Base-by-base conservation (phyloP, 306 rosid genomes). In the Chamaecrista fasciculata region DNA sequence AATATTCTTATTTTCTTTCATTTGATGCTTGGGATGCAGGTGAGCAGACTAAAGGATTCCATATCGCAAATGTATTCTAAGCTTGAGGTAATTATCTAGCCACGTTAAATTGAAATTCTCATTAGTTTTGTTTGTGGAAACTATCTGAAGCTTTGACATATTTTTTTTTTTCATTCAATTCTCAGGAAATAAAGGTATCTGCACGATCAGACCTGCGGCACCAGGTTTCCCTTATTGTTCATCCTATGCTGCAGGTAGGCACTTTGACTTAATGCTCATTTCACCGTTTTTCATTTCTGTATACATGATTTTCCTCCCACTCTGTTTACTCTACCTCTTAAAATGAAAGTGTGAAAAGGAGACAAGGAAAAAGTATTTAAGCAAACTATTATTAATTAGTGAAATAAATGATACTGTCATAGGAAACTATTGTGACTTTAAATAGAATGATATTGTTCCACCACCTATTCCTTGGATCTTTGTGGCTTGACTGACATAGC, bases 241-340 rank as follows among this genome's bases (percentile, higher is more conserved):
- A 92, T 55, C 99, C 99, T 52, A 94, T 94, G 97, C 97, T 84
- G 84, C 99, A 94, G 97, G 99, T 91, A 66, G 64, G 67, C 65
- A 53, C 61, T 33, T 33, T 3, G n/a, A 33, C 36, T 46, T 59
- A 47, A 56, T 40, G 50, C 64, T 18, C 43, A 1, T 60, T 66
- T 69, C 12, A 34, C 74, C 11, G 7, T 37, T 34, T 51, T 79
- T 72, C 33, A 49, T 53, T 71, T 53, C 21, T 42, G 31, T 28
- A 23, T 68, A n/a, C 33, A 4, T 14, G 43, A 51, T 65, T 72
- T 59, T 48, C 59, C 15, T 36, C 51, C 62, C 36, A 28, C 15
- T 69, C 70, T 63, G 37, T 62, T 34, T 62, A 43, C 34, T 44
- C 71, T 65, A 66, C 59, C 31, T 59, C 60, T 36, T 46, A 37